Conservation (phyloP, 192 early-diverging fungal species). For the Podila minutissima region DNA sequence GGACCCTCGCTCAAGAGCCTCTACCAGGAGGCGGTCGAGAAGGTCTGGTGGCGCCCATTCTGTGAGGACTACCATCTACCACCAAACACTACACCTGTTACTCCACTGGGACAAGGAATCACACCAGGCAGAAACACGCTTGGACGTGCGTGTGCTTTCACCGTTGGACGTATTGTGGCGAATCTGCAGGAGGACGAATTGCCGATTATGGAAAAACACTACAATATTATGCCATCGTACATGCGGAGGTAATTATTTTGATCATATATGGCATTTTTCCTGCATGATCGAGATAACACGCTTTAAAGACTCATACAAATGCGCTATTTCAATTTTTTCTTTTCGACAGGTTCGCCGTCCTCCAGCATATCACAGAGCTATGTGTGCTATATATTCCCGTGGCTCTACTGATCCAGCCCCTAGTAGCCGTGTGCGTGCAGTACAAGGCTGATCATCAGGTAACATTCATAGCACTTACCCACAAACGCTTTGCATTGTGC, state of each 20-base stretch:
- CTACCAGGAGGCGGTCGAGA: constrained; percentile 33
- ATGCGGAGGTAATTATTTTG: constrained; percentile 21
- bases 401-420: constrained; percentile 17
- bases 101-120: not conserved
- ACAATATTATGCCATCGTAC: constrained; percentile 21
- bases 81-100: not conserved
- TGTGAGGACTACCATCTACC: constrained; percentile 39
- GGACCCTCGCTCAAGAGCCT: constrained; percentile 11
- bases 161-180: constrained; percentile 20
- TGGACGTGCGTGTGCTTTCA: constrained; percentile 15
- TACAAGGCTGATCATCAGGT: constrained; percentile 30
- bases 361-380: constrained; percentile 26
- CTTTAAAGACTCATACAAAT: not conserved
- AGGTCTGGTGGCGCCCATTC: constrained; percentile 45
- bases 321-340: not conserved
- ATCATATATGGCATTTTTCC: too few species aligned
- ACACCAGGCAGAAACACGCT: constrained; percentile 5
- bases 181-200: constrained; percentile 8
- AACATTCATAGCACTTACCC: not conserved
- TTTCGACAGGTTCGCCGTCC: constrained; percentile 26
- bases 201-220: constrained; percentile 15
- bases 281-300: not conserved
- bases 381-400: constrained; percentile 23
- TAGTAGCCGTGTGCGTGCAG: constrained; percentile 20
- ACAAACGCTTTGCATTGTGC: not conserved